These are phyloP conservation scores for Priceomyces medius DNA, from an alignment of 805 yeast genomes.

Conservation along the genomic window DNA sequence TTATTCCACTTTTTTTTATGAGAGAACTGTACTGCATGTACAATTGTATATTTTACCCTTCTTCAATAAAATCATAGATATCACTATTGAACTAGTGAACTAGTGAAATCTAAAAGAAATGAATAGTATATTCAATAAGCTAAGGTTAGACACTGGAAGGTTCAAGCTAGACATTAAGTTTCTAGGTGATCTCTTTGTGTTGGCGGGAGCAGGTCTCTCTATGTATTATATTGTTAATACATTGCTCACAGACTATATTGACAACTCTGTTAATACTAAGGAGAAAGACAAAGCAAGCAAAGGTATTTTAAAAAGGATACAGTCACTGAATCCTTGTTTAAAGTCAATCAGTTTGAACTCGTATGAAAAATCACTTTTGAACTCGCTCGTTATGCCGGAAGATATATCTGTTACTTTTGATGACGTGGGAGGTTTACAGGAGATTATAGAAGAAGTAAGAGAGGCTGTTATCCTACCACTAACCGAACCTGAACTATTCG, in stretches of 20 bases:
- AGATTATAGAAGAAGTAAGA: slow-evolving; percentile 76
- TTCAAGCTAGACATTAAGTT: slow-evolving; percentile 38
- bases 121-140: slow-evolving; percentile 24
- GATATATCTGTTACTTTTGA: slow-evolving; percentile 75
- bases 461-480: slow-evolving; percentile 90
- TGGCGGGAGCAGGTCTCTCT: slow-evolving; percentile 64
- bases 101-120: no score
- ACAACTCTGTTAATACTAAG: slow-evolving; percentile 44
- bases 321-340: slow-evolving; percentile 55
- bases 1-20: not conserved
- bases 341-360: slow-evolving; percentile 54
- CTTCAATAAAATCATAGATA: not conserved
- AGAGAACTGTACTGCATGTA: not conserved
- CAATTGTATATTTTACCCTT: slow-evolving; percentile 4
- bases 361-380: slow-evolving; percentile 77
- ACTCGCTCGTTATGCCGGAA: slow-evolving; percentile 77
- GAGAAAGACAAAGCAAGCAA: slow-evolving; percentile 64
- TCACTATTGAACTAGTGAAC: not conserved
- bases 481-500: slow-evolving; percentile 67
- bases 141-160: slow-evolving; percentile 38
- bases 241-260: slow-evolving; percentile 35
- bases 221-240: slow-evolving; percentile 59
- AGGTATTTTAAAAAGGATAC: slow-evolving; percentile 34
- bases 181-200: slow-evolving; percentile 41
- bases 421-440: slow-evolving; percentile 88